Evolutionary conservation across 495 filamentous ascomycete genomes (phyloP), one percentile per base, ranked within the genome.

Genomic region (Evansstolkia leycettana): DNA sequence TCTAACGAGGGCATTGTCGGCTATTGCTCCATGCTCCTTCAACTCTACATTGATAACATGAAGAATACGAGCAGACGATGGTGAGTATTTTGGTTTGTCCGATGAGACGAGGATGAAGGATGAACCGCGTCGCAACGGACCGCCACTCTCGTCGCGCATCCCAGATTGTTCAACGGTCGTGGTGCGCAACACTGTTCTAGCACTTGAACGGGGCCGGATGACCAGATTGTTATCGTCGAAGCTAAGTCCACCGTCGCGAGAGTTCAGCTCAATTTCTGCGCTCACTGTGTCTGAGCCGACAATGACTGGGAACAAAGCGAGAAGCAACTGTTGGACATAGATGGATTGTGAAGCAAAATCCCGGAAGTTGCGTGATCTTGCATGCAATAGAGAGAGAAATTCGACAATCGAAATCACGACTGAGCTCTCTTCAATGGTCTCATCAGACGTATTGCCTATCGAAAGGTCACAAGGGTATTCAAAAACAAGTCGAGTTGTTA

Each of bases 31-130:
- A 55, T 56, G 33, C 58, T 43, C 38, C 49, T 67, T 50, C 24
- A 50, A 40, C 5, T 36, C 41, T 7, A 52, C 49, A 17, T 41
- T 68, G 65, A 58, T 72, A 0, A 78, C 69, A 13, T 46, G 80
- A 60, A 41, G 78, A 37, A 92, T 59, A 13, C 72, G 75, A 8
- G 73, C 69, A 14, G 73, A 66, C 5, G 74, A 73, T 2, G 75
- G 67, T 8, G 53, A 50, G 34, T 70, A 56, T 17, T 69, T 57
- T 2, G 66, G 55, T 32, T 70, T 68, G 33, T 87, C 76, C 10
- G 82, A 76, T 9, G 82, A 82, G 13, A 96, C 69, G 12, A 98
- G 63, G 20, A 96, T 77, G 46, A 95, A 96, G 5, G 88, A 90
- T 7, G 90, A 95, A 2, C 80, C 77, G 38, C 85, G 75, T 20